Base-by-base conservation (phyloP, 306 rosid species). In the Glycine tomentella region DNA sequence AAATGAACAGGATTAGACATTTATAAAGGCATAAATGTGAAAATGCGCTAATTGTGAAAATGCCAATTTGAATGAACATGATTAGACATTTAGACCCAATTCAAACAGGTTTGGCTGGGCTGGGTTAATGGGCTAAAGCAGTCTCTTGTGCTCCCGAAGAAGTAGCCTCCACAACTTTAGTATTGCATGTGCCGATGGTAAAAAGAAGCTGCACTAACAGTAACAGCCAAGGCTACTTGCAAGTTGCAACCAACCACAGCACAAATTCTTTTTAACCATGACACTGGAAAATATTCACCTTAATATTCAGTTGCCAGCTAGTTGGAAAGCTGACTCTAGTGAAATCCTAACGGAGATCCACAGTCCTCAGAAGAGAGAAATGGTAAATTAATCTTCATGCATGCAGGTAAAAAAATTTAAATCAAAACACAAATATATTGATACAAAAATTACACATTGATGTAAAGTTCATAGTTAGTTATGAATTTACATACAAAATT, bases 301-400 rank as follows among this genome's bases (percentile, higher is more conserved):
- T 58, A 44, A 52, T 12, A 40, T 17, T 13, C 25, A 72, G 77
- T 84, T 79, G 84, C 77, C 67, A 13, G 79, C 84, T 68, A 79
- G 81, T 34, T 84, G 87, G 87, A 79, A 84, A 73, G 80, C n/a
- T 36, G 36, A 33, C 9, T 53, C 33, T 8, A 2, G 55, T 75
- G 81, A 75, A 75, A 66, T 46, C 71, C 44, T 33, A 44, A 53
- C 16, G 25, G 42, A 57, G 61, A 7, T 16, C 66, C 81, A 77
- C 56, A 45, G 15, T 17, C 74, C 40, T 2, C 62, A 31, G 11
- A 14, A 14, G 36, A 36, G 34, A 7, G 45, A 15, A 40, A 62
- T 62, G 16, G 9, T 62, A 5, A 31, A 31, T 62, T 33, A 17
- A 31, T 62, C 68, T 17, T 15, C 7, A 66, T 38, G n/a, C n/a